Base-by-base conservation (phyloP, 305 asterid genomes). In the Lippia alba region DNA sequence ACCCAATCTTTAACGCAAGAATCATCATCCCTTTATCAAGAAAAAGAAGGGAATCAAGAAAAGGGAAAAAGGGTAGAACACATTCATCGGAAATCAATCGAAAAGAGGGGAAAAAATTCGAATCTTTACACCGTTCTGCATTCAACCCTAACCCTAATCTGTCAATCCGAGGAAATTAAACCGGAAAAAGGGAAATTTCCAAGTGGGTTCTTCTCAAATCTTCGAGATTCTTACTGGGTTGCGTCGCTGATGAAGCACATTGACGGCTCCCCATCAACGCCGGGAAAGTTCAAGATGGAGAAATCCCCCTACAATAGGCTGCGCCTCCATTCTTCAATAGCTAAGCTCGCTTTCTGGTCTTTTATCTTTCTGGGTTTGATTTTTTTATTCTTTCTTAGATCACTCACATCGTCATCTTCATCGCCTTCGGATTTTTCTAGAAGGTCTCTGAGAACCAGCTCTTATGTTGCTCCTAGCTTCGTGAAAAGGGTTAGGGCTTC, bases 231-330 rank as follows among this genome's bases (percentile, higher is more conserved):
- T 71, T 16, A 71, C 71, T 61, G 69, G 67, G 51, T 69, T 60
- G 51, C 60, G 56, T 72, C 45, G 24, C 78, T 81, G 64, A 86
- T 83, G 89, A 82, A 78, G 85, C 89, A 86, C 87, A 80, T 80
- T 83, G 92, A 84, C 53, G 71, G 69, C 74, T 61, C 60, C 56
- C 87, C 86, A 40, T 82, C 88, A 17, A 78, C 82, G 24, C 91
- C 88, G 10, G 86, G 88, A 5, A 86, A 80, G 87, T 86, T 85
- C 86, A 94, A 94, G 92, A 90, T 92, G 89, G 98, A 92, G 63
- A 92, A 84, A 74, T 74, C 85, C 71, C 69, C 85, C 4, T 74
- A 76, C 77, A 80, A 74, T 12, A 69, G 83, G 68, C 69, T 72
- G 59, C 79, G 88, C 83, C 72, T 72, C n/a, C 80, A 78, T 40